Evolutionary conservation across 2,329 filamentous ascomycete species (phyloP).

Genomic region (Penicillium janthinellum): DNA sequence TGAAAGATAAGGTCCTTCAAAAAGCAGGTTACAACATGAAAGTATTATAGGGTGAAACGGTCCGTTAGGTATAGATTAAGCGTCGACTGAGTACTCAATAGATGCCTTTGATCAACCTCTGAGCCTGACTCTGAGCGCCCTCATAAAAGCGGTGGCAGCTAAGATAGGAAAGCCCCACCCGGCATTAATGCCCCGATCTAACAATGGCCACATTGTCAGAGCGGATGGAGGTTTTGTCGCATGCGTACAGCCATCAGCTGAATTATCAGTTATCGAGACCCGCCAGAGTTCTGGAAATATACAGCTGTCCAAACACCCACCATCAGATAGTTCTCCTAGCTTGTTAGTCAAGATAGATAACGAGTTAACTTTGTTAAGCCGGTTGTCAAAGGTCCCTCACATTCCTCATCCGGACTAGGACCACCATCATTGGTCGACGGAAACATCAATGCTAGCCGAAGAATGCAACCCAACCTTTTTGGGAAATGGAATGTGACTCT

Average conservation of each 20-base stretch:
- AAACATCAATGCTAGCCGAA: constrained; percentile 9
- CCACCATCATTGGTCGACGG: constrained; percentile 7
- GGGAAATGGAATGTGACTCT: constrained; percentile 16
- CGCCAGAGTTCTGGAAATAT: background rate
- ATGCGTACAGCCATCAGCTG: background rate
- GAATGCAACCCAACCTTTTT: constrained; percentile 20
- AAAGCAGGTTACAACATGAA: too few relatives aligned
- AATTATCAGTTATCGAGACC: background rate
- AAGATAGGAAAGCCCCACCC: constrained; percentile 6
- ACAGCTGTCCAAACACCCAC: background rate
- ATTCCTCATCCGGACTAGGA: constrained; percentile 11
- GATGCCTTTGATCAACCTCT: too few relatives aligned
- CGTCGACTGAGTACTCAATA: too few relatives aligned
- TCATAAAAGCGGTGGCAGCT: constrained; percentile 10
- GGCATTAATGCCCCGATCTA: background rate
- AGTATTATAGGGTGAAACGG: too few relatives aligned
- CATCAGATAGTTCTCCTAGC: background rate
- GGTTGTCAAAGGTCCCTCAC: background rate
- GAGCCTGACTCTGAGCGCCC: background rate
- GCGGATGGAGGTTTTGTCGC: background rate
- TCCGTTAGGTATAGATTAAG: too few relatives aligned
- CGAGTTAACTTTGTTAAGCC: background rate
- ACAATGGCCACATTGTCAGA: background rate
- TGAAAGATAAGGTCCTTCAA: too few relatives aligned
- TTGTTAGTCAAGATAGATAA: background rate